Conservation (phyloP, 1,139 yeast genomes). For the Taiozyma sp. region DNA sequence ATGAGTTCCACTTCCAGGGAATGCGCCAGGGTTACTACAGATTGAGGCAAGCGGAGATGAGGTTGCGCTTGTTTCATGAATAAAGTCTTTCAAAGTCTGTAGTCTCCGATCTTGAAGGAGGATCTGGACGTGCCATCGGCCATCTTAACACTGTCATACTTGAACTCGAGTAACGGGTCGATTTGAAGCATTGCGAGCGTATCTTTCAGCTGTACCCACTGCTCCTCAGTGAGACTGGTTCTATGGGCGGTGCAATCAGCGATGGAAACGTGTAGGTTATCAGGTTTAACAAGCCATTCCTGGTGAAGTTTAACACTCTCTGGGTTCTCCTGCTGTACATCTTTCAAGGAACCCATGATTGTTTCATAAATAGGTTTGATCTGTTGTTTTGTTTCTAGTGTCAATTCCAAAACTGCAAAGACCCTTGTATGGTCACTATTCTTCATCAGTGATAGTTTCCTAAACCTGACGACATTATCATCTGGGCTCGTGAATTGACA, state of each 20-base stretch:
- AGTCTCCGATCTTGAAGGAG: conserved; percentile 4
- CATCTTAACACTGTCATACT: conserved; percentile 5
- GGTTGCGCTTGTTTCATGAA: too few relatives aligned
- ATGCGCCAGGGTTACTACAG: not conserved
- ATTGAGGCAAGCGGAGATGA: not conserved
- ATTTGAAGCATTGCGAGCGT: conserved; percentile 3
- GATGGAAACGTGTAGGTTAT: conserved; percentile 12
- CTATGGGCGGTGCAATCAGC: conserved; percentile 2
- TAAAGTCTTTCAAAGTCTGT: not conserved
- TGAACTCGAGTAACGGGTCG: not conserved
- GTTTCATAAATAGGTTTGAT: conserved; percentile 5
- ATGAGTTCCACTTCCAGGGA: not conserved
- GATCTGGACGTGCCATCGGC: conserved; percentile 7
- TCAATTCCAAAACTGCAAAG: conserved; percentile 11
- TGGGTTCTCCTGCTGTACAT: not conserved
- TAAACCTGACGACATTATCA: conserved; percentile 6
- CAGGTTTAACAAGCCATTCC: not conserved
- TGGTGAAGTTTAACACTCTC: not conserved
- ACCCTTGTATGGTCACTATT: conserved; percentile 6
- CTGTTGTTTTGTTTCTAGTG: conserved; percentile 3
- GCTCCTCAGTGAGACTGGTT: not conserved
- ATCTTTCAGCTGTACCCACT: not conserved
- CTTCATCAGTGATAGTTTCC: conserved; percentile 8
- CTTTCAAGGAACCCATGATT: conserved; percentile 3
- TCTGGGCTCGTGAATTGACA: not conserved